Evolutionary conservation across 768 basidiomycete genomes (phyloP), one percentile per base, ranked within the genome.

Genomic region (Trametes elegans): DNA sequence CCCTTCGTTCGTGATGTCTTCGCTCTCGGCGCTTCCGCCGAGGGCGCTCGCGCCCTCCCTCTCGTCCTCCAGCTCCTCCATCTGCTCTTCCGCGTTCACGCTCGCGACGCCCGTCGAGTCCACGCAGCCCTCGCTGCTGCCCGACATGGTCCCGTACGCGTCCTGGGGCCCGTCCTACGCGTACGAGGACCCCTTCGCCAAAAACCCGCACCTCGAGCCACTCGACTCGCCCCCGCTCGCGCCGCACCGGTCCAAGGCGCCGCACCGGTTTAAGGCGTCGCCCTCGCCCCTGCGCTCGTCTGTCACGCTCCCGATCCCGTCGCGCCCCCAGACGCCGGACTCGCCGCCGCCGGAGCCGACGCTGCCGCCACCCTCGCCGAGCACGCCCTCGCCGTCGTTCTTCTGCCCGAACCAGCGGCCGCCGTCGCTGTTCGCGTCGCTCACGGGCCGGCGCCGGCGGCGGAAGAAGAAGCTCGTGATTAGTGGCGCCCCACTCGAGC

Each of bases 401-500:
- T 56, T 66, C 58, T 31, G 57, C 18, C 59, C 64, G 7, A 41
- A 58, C 21, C 58, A 46, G 3, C 59, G 55, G 27, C 53, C 61
- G 27, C 58, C 41, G 26, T 64, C 61, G 31, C 61, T 67, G 49
- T 62, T 66, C 27, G 54, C 58, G 41, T 52, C 64, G 13, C 50
- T 63, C 32, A 50, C 50, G 40, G 39, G 45, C 40, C 53, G 59
- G 47, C 42, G 52, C 39, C 56, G 55, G 8, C 49, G 63, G 18
- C 63, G 65, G 16, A 59, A 55, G 49, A 63, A 61, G 59, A 68
- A 64, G 58, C 63, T 68, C 29, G 62, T 68, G 41, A 62, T 68
- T 45, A 53, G 60, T 40, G 55, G 52, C 28, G 50, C 49, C 43
- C 55, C 57, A 6, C 52, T 55, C 21, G 45, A 51, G 41, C 28